phyloP scores from a whole-genome alignment of 2,329 filamentous ascomycete species.

The Ophiocordyceps sinensis region DNA sequence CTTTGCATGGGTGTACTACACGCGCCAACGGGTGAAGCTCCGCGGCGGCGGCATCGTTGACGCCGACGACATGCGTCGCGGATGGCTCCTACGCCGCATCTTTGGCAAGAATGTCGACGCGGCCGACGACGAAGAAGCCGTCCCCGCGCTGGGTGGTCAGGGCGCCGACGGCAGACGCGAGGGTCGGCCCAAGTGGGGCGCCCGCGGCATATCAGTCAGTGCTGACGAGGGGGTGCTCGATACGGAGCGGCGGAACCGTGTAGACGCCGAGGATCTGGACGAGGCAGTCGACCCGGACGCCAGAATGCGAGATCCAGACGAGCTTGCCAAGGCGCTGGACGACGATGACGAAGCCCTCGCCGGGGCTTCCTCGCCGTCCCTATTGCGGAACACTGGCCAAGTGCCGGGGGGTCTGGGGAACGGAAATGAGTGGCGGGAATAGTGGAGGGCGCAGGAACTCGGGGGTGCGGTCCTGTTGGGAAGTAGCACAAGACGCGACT shows the following conservation, averaged over 20 bases:
- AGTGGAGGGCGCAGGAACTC: not conserved
- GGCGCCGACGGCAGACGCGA: conserved; percentile 12
- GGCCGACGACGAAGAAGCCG: conserved; percentile 46
- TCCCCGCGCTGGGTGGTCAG: conserved; percentile 27
- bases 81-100: conserved; percentile 70
- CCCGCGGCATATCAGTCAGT: conserved; percentile 50
- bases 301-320: conserved; percentile 52
- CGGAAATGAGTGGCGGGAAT: conserved; percentile 33
- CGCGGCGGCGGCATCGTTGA: conserved; percentile 77
- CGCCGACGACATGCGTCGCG: conserved; percentile 70
- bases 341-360: conserved; percentile 35
- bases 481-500: not conserved
- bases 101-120: conserved; percentile 45
- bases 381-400: conserved; percentile 10
- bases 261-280: conserved; percentile 29
- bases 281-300: conserved; percentile 43
- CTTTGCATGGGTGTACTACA: conserved; percentile 96
- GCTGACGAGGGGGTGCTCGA: conserved; percentile 47
- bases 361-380: conserved; percentile 5
- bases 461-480: not conserved
- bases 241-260: conserved; percentile 30
- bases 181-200: conserved; percentile 43
- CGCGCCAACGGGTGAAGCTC: conserved; percentile 84
- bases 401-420: conserved; percentile 25
- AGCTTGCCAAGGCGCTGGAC: conserved; percentile 44